These are phyloP conservation scores for Plicaturopsis crispa DNA, from an alignment of 768 basidiomycete species.

Conservation along the genomic window DNA sequence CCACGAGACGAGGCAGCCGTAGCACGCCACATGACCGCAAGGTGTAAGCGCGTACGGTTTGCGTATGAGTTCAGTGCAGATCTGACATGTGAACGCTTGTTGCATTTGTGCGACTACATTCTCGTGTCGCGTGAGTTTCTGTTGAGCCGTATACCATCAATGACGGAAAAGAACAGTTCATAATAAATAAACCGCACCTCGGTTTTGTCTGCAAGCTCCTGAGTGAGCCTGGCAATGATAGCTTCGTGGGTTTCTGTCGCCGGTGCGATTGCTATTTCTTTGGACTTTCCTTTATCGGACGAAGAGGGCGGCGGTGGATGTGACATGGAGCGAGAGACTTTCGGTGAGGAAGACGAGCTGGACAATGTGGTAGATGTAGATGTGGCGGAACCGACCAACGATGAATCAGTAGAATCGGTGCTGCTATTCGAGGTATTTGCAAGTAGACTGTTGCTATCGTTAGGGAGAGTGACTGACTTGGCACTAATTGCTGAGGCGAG, in stretches of 20 bases:
- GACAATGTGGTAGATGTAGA: no score
- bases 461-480: no score
- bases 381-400: no score
- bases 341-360: no score
- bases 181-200: constrained; percentile 21
- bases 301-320: no score
- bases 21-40: constrained; percentile 70
- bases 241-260: background rate
- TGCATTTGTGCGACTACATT: constrained; percentile 44
- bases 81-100: constrained; percentile 66
- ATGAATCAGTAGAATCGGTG: no score
- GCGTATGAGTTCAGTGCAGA: constrained; percentile 70
- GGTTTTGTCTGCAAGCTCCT: constrained; percentile 33
- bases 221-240: constrained; percentile 32
- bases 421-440: no score
- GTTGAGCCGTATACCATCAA: constrained; percentile 39
- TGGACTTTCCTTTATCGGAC: background rate
- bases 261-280: background rate
- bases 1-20: constrained; percentile 69
- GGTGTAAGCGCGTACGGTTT: constrained; percentile 69
- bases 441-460: no score
- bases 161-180: background rate
- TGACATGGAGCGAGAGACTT: no score
- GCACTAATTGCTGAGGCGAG: background rate
- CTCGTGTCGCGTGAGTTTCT: constrained; percentile 48